A percentile compares a stretch with the other conserved stretches of the same genome.
Conservation (phyloP, 768 basidiomycete genomes). For the Boletus patriciae region DNA sequence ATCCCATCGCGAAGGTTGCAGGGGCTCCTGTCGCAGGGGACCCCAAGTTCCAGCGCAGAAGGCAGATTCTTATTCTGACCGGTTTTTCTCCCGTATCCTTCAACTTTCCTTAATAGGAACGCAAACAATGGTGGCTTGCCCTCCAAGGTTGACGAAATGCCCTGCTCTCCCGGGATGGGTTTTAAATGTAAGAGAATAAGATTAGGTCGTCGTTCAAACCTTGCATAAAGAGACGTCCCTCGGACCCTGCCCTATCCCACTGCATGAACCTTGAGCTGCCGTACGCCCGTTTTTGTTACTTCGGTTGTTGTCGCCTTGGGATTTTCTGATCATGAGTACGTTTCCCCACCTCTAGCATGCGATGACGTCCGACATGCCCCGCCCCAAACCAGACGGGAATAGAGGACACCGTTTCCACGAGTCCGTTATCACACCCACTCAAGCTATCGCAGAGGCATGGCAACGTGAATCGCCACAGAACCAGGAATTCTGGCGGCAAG, state of each 20-base stretch:
- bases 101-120: conserved; percentile 33
- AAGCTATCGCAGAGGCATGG: conserved; percentile 71
- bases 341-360: conserved; percentile 33
- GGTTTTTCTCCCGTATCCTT: conserved; percentile 32
- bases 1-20: conserved; percentile 26
- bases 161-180: conserved; percentile 25
- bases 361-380: conserved; percentile 38
- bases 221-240: conserved; percentile 37
- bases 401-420: conserved; percentile 31
- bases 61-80: conserved; percentile 31
- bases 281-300: conserved; percentile 36
- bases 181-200: conserved; percentile 32
- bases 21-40: conserved; percentile 29
- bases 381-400: conserved; percentile 36
- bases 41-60: conserved; percentile 37
- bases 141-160: conserved; percentile 21
- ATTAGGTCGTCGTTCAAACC: conserved; percentile 32
- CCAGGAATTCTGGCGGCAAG: conserved; percentile 60
- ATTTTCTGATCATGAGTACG: conserved; percentile 33
- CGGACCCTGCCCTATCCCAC: conserved; percentile 33
- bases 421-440: conserved; percentile 47
- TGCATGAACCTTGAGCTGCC: conserved; percentile 38
- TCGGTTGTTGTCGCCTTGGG: conserved; percentile 24
- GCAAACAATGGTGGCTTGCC: conserved; percentile 33
- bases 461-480: conserved; percentile 57